Conservation (phyloP, 192 early-diverging fungal species). For the Haplosporangium gracile region DNA sequence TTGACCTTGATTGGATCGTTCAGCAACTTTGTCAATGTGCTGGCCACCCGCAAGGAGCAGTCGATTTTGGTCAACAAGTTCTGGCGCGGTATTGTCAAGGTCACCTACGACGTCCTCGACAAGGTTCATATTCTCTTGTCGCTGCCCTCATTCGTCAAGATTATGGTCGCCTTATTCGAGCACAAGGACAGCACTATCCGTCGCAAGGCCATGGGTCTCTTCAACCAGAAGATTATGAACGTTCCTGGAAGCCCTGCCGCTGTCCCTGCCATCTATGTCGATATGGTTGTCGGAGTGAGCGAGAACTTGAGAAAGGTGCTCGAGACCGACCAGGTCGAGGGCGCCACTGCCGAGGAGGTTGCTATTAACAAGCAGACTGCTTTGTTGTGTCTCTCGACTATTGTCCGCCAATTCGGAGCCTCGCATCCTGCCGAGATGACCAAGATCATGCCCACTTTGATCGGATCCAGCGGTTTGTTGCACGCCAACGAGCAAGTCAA, state of each 20-base stretch:
- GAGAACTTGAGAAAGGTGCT: constrained; percentile 60
- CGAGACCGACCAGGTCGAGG: constrained; percentile 54
- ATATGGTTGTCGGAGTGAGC: constrained; percentile 64
- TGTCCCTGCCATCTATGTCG: constrained; percentile 59
- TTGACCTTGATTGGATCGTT: constrained; percentile 70
- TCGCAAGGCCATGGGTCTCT: constrained; percentile 79
- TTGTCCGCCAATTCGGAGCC: constrained; percentile 75
- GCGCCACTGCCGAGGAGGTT: constrained; percentile 57
- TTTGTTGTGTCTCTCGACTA: constrained; percentile 81
- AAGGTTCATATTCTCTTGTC: constrained; percentile 84
- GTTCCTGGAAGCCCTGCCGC: constrained; percentile 59
- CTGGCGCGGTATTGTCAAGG: constrained; percentile 66
- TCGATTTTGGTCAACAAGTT: constrained; percentile 57
- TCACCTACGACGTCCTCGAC: constrained; percentile 80
- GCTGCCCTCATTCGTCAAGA: constrained; percentile 79
- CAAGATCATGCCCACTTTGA: constrained; percentile 64
- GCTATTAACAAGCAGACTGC: constrained; percentile 81
- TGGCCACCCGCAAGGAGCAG: constrained; percentile 42
- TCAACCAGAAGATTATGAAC: constrained; percentile 74
- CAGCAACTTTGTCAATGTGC: constrained; percentile 57
- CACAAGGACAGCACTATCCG: constrained; percentile 75
- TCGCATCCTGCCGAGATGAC: constrained; percentile 73
- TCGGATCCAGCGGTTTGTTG: constrained; percentile 61
- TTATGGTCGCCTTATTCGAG: constrained; percentile 71
- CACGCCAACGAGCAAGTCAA: constrained; percentile 61